These are phyloP conservation scores for Phaffia tasmanica DNA, from an alignment of 768 basidiomycete genomes.

Conservation along the genomic window DNA sequence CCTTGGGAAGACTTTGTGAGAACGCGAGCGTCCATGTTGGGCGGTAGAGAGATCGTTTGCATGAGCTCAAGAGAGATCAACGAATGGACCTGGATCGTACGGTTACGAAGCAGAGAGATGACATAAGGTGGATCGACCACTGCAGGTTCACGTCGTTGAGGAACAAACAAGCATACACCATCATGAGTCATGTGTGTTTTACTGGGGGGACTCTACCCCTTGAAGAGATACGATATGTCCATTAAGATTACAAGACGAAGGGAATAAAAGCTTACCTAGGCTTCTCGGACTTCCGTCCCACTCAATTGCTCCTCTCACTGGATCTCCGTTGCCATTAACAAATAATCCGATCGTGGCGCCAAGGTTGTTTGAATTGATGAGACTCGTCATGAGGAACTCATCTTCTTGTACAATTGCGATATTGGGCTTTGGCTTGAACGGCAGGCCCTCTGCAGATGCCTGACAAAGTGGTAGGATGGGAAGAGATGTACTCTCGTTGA, in stretches of 20 bases:
- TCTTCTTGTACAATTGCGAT: conserved; percentile 24
- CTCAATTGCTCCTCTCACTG: conserved; percentile 22
- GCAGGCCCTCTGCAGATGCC: neutral
- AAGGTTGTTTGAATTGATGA: conserved; percentile 7
- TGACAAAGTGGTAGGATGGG: conserved; percentile 20
- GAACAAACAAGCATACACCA: neutral
- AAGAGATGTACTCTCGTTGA: conserved; percentile 2
- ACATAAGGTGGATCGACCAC: conserved; percentile 25
- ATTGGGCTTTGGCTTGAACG: conserved; percentile 10
- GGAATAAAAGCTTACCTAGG: conserved; percentile 3
- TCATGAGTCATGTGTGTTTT: neutral
- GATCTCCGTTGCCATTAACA: conserved; percentile 25
- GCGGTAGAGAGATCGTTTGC: conserved; percentile 11
- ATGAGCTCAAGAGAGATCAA: conserved; percentile 20
- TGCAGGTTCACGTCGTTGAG: neutral
- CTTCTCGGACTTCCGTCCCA: conserved; percentile 22
- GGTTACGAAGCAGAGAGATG: conserved; percentile 16
- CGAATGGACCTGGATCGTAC: conserved; percentile 23
- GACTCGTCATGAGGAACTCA: conserved; percentile 24
- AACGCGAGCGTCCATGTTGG: conserved; percentile 16
- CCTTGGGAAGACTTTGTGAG: conserved; percentile 10
- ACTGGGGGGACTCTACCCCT: too few relatives aligned
- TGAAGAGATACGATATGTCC: too few relatives aligned
- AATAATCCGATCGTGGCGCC: conserved; percentile 20
- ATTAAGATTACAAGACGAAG: neutral